phyloP scores from a whole-genome alignment of 202 grass and related monocot genomes.

The Saccharum hybrid region DNA sequence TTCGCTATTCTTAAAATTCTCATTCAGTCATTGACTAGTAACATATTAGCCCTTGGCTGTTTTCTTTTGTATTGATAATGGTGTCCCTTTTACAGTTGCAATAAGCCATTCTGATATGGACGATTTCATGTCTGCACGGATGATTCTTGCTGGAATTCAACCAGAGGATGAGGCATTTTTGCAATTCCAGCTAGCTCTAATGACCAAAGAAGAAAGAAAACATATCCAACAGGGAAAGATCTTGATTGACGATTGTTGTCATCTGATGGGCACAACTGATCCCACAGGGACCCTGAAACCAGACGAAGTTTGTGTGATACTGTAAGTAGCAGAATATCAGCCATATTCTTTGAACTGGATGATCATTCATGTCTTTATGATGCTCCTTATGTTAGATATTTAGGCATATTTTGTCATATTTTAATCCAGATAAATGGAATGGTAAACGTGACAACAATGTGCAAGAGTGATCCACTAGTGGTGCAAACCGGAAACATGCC shows the following conservation, averaged over 20 bases:
- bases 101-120: slow-evolving; percentile 63
- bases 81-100: slow-evolving; percentile 63
- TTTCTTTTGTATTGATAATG: neutral
- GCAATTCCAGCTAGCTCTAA: slow-evolving; percentile 46
- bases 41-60: neutral
- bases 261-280: slow-evolving; percentile 83
- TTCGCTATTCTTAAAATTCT: neutral
- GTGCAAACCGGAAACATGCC: too few relatives aligned
- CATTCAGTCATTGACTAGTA: slow-evolving; percentile 2
- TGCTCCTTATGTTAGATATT: neutral
- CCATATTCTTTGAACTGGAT: neutral
- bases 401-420: too few relatives aligned
- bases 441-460: too few relatives aligned
- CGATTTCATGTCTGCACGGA: slow-evolving; percentile 52
- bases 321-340: slow-evolving; percentile 42
- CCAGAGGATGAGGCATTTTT: slow-evolving; percentile 61
- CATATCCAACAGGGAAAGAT: slow-evolving; percentile 59
- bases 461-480: too few relatives aligned
- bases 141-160: slow-evolving; percentile 72
- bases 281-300: slow-evolving; percentile 58
- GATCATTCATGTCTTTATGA: neutral
- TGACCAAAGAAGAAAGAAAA: slow-evolving; percentile 66
- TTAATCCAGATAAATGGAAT: too few relatives aligned
- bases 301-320: slow-evolving; percentile 80
- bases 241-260: slow-evolving; percentile 59